Percentiles rank a stretch among this genome's conserved stretches.
These are phyloP conservation scores for Aspergillus cristatus DNA, from an alignment of 495 filamentous ascomycete genomes.

Conservation along the genomic window DNA sequence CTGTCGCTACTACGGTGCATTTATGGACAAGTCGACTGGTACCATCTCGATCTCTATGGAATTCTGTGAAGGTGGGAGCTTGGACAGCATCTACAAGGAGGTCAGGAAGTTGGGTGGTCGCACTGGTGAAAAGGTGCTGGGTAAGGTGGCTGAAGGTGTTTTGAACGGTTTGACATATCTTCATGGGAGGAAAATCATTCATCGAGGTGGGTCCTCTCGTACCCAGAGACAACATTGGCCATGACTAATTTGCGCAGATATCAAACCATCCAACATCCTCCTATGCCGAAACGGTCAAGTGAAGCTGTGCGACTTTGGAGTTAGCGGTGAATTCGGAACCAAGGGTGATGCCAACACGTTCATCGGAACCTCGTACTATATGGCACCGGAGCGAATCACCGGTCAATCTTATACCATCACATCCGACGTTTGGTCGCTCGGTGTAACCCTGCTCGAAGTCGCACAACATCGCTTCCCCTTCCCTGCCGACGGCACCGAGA, in stretches of 20 bases:
- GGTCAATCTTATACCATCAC: constrained; percentile 98
- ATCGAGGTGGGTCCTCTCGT: constrained; percentile 52
- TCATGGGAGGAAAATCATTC: constrained; percentile 94
- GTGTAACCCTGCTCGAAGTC: constrained; percentile 92
- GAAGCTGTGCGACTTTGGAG: constrained; percentile 96
- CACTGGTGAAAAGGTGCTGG: constrained; percentile 95
- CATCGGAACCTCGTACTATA: constrained; percentile 98
- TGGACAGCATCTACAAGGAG: constrained; percentile 94
- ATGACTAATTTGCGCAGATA: constrained; percentile 46
- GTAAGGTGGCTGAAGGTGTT: constrained; percentile 94
- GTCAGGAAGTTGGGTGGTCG: constrained; percentile 90
- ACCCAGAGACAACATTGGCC: background rate
- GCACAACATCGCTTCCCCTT: constrained; percentile 98
- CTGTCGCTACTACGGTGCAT: constrained; percentile 94
- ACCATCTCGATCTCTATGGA: constrained; percentile 99
- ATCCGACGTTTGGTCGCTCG: constrained; percentile 94
- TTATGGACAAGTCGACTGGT: constrained; percentile 82
- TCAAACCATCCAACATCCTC: constrained; percentile 97
- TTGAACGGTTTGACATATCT: constrained; percentile 91
- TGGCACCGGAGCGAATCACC: constrained; percentile 96
- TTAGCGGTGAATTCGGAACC: constrained; percentile 94
- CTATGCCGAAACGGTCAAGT: constrained; percentile 88
- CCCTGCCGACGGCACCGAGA: constrained; percentile 90
- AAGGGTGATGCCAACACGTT: constrained; percentile 98
- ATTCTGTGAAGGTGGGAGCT: constrained; percentile 91